Base-by-base conservation (phyloP, 306 rosid species). In the Rosa lucieae region DNA sequence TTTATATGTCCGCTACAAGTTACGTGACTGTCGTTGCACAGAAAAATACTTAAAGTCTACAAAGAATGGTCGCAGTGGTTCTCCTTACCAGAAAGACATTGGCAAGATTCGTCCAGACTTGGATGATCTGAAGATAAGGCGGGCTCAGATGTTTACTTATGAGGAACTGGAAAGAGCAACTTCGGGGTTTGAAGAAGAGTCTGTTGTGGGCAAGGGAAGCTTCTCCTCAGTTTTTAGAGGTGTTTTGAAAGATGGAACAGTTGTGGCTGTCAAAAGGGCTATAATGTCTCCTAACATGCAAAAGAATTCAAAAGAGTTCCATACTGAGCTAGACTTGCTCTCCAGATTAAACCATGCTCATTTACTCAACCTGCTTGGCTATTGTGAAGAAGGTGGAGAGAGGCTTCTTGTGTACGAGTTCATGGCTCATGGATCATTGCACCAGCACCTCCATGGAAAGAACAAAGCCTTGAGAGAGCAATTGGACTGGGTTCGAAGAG, bases 351-450 rank as follows among this genome's bases (percentile, higher is more conserved):
- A 93, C 84, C 98, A 93, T 75, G 95, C 98, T 0, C 98, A 93
- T 86, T 75, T 93, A 83, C 98, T 93, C 59, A 93, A 92, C 67
- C 89, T 93, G 29, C 89, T 93, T 29, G 98, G 97, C 15, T 93
- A 91, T 82, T 93, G 97, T 77, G 98, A 91, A 86, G 97, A 93
- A 79, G 95, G 94, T 1, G 93, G 90, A 15, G 91, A 93, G 83
- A 90, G 98, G 80, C 97, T 93, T 80, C 92, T 95, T 52, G 98
- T 93, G 47, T 93, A 93, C 47, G 97, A 93, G 89, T 93, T 84
- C 91, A 93, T 93, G 97, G 97, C 95, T 80, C 93, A 93, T 84
- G 97, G 98, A 1, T 93, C 97, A 17, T 84, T 91, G 82, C 90
- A 93, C 37, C 98, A 93, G 66, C 97, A 91, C 75, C 88, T 93